Percentiles rank a stretch among this genome's conserved stretches.
Evolutionary conservation across 257 asterid species (phyloP).

Genomic region (Petunia secreta): DNA sequence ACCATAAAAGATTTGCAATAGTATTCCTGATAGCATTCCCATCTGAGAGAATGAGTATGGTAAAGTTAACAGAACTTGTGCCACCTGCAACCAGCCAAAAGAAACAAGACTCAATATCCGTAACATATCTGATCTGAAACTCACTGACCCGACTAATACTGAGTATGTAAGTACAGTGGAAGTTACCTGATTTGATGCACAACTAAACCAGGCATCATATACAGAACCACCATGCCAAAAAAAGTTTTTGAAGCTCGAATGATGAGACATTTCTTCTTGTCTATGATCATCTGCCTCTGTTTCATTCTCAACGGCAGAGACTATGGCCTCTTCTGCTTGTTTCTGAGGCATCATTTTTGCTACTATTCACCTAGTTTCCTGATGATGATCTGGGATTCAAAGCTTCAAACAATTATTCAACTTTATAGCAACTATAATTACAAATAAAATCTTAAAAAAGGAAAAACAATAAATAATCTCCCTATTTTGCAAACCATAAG

Average conservation of each 20-base stretch:
- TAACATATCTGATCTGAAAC: background rate
- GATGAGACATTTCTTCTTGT: conserved; percentile 38
- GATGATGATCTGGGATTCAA: background rate
- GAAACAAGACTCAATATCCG: background rate
- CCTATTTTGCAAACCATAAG: background rate
- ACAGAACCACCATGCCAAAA: conserved; percentile 95
- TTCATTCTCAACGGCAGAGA: conserved; percentile 41
- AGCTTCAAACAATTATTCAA: too few species aligned
- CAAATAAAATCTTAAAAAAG: too few species aligned
- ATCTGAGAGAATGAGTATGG: conserved; percentile 93
- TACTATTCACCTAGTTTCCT: background rate
- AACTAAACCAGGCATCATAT: conserved; percentile 94
- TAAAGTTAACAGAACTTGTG: conserved; percentile 82
- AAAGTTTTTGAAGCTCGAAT: conserved; percentile 48
- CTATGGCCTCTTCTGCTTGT: conserved; percentile 82
- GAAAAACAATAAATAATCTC: background rate
- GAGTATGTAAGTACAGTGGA: background rate
- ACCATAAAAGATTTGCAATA: conserved; percentile 75
- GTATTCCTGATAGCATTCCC: conserved; percentile 72
- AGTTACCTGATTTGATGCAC: conserved; percentile 81
- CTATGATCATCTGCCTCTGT: conserved; percentile 45
- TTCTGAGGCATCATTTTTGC: conserved; percentile 59
- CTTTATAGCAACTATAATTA: too few species aligned
- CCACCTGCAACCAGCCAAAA: conserved; percentile 54
- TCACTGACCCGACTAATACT: background rate